A percentile compares a stretch with the other conserved stretches of the same genome.
phyloP scores from a whole-genome alignment of 176 grass and related monocot species.

The Areca catechu region DNA sequence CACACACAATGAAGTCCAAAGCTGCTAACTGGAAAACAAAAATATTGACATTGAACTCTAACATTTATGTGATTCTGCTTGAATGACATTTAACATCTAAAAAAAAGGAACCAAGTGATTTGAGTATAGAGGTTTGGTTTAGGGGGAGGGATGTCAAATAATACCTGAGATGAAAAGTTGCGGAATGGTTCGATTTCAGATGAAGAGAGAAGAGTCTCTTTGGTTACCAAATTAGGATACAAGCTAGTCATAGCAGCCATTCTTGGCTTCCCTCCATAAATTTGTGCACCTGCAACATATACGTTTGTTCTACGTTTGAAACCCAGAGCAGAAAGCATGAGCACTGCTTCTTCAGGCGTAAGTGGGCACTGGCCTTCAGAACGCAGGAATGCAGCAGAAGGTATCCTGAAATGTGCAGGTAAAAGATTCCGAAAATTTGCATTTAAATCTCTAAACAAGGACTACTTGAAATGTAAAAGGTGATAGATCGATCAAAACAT shows the following conservation, averaged over 20 bases:
- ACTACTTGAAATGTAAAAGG: too few relatives aligned
- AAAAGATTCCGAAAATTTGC: not conserved
- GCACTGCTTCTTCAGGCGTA: conserved; percentile 89
- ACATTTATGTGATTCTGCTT: not conserved
- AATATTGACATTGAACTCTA: not conserved
- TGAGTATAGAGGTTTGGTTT: too few relatives aligned
- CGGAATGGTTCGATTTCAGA: conserved; percentile 77
- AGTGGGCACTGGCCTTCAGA: conserved; percentile 94
- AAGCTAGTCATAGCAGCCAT: conserved; percentile 84
- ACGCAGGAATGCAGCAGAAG: conserved; percentile 66
- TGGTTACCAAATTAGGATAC: conserved; percentile 79
- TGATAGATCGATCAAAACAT: too few relatives aligned
- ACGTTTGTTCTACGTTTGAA: conserved; percentile 79
- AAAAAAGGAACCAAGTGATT: too few relatives aligned
- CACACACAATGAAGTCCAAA: conserved; percentile 87
- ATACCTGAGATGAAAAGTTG: conserved; percentile 91
- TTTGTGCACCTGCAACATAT: conserved; percentile 91
- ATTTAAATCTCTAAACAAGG: not conserved
- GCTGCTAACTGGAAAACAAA: conserved; percentile 64
- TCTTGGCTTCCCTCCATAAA: conserved; percentile 79
- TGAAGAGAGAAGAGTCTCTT: conserved; percentile 79
- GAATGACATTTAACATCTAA: too few relatives aligned
- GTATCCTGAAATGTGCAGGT: conserved; percentile 48
- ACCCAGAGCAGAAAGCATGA: conserved; percentile 93
- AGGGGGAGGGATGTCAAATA: not conserved